Percentiles rank a stretch among this genome's conserved stretches.
phyloP scores from a whole-genome alignment of 139 green algal genomes.

The Chlamydomonas schloesseri region DNA sequence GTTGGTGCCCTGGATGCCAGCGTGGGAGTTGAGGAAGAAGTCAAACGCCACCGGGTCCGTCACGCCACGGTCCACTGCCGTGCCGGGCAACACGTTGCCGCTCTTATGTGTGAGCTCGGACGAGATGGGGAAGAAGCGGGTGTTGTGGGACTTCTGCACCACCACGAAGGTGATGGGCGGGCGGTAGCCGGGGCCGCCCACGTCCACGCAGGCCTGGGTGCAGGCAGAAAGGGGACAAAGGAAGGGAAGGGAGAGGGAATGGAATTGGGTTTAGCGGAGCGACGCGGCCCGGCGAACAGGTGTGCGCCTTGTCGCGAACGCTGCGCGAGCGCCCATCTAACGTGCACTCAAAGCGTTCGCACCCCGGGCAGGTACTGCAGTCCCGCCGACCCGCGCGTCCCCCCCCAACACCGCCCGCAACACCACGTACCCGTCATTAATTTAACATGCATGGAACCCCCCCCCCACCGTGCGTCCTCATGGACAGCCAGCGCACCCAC shows the following conservation, averaged over 20 bases:
- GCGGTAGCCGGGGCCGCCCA: constrained; percentile 61
- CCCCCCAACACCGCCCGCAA: too few relatives aligned
- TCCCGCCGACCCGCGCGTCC: too few relatives aligned
- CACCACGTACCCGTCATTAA: too few relatives aligned
- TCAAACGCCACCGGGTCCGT: constrained; percentile 73
- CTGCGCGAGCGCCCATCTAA: too few relatives aligned
- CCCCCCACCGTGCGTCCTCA: too few relatives aligned
- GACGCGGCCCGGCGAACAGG: too few relatives aligned
- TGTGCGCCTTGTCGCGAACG: too few relatives aligned
- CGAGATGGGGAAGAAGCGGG: constrained; percentile 65
- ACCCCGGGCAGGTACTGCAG: too few relatives aligned
- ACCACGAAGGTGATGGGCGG: constrained; percentile 85
- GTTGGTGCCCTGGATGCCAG: constrained; percentile 44
- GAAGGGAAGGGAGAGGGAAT: background rate
- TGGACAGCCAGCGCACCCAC: too few relatives aligned
- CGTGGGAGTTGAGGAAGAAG: constrained; percentile 92
- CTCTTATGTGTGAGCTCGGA: background rate
- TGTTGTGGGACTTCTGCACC: constrained; percentile 85
- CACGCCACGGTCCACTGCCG: constrained; percentile 80
- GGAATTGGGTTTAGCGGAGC: background rate
- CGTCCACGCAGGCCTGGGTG: constrained; percentile 59
- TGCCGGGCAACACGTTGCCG: constrained; percentile 74
- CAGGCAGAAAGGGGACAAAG: too few relatives aligned
- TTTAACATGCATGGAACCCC: too few relatives aligned
- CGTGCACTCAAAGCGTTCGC: too few relatives aligned